Conservation (phyloP, 2,329 filamentous ascomycete genomes). For the Thielaviopsis cerberus region DNA sequence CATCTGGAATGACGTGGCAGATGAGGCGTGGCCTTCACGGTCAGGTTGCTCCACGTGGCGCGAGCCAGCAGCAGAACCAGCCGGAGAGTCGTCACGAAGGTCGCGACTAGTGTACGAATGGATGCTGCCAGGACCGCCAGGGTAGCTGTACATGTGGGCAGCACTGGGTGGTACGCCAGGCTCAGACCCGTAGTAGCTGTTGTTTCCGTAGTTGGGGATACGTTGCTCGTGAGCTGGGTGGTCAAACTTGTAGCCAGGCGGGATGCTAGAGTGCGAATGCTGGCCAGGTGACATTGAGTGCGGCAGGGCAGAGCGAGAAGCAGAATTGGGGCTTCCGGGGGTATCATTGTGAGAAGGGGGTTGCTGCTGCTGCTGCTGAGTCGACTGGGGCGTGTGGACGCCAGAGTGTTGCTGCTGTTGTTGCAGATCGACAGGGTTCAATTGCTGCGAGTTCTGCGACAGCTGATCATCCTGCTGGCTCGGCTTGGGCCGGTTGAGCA, state of each 20-base stretch:
- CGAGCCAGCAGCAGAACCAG: slow-evolving; percentile 15
- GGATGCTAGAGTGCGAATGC: slow-evolving; percentile 12
- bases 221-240: slow-evolving; percentile 14
- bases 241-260: slow-evolving; percentile 15
- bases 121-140: slow-evolving; percentile 11
- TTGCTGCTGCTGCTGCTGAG: slow-evolving; percentile 5
- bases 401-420: slow-evolving; percentile 8
- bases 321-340: slow-evolving; percentile 8
- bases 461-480: slow-evolving; percentile 34
- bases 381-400: slow-evolving; percentile 25
- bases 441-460: slow-evolving; percentile 12
- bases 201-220: slow-evolving; percentile 13
- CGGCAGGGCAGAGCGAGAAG: slow-evolving; percentile 10
- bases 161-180: slow-evolving; percentile 16
- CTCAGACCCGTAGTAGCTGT: slow-evolving; percentile 10
- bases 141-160: slow-evolving; percentile 13
- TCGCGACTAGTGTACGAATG: slow-evolving; percentile 15
- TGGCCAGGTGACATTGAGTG: slow-evolving; percentile 12
- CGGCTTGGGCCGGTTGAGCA: slow-evolving; percentile 64
- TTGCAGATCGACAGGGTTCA: slow-evolving; percentile 20
- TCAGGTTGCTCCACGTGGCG: slow-evolving; percentile 10
- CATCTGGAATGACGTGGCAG: slow-evolving; percentile 26
- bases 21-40: slow-evolving; percentile 17
- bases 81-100: slow-evolving; percentile 24
- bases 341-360: slow-evolving; percentile 17